A percentile compares a stretch with the other conserved stretches of the same genome.
phyloP scores from a whole-genome alignment of 2,329 filamentous ascomycete genomes.

The Cladorrhinum sp. region DNA sequence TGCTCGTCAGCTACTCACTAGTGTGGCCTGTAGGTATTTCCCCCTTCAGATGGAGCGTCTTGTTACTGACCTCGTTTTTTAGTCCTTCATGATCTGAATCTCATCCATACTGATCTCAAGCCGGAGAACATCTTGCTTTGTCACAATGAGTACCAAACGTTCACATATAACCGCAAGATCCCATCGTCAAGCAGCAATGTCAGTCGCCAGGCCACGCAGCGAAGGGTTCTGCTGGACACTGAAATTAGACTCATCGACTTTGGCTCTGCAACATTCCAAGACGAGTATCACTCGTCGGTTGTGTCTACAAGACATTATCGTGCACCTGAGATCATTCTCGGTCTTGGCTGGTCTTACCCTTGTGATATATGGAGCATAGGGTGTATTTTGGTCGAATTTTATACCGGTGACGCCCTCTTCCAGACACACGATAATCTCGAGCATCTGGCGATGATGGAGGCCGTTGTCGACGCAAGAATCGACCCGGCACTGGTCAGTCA shows the following conservation, averaged over 20 bases:
- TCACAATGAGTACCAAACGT: conserved; percentile 64
- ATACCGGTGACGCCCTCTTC: conserved; percentile 67
- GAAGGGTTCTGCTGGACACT: conserved; percentile 63
- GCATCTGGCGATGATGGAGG: conserved; percentile 74
- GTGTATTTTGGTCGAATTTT: conserved; percentile 70
- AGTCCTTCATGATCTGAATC: conserved; percentile 95
- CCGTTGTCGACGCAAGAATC: conserved; percentile 58
- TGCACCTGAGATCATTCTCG: conserved; percentile 68
- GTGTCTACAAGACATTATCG: conserved; percentile 69
- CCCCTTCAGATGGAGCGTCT: no score
- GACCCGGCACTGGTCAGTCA: conserved; percentile 57
- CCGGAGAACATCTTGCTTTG: conserved; percentile 69
- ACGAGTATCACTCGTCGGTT: conserved; percentile 70
- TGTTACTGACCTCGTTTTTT: conserved; percentile 26
- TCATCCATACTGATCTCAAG: conserved; percentile 86
- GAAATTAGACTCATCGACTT: conserved; percentile 71
- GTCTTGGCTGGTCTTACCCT: conserved; percentile 67
- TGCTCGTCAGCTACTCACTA: conserved; percentile 93
- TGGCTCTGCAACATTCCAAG: conserved; percentile 69
- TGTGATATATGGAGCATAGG: conserved; percentile 75
- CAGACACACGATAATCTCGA: conserved; percentile 72
- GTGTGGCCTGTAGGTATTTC: conserved; percentile 84
- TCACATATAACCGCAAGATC: conserved; percentile 68
- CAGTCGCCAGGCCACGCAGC: conserved; percentile 59
- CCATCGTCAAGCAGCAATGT: conserved; percentile 63